Conservation (phyloP, 2,329 filamentous ascomycete genomes). For the Arthrobotrys sphaeroides region DNA sequence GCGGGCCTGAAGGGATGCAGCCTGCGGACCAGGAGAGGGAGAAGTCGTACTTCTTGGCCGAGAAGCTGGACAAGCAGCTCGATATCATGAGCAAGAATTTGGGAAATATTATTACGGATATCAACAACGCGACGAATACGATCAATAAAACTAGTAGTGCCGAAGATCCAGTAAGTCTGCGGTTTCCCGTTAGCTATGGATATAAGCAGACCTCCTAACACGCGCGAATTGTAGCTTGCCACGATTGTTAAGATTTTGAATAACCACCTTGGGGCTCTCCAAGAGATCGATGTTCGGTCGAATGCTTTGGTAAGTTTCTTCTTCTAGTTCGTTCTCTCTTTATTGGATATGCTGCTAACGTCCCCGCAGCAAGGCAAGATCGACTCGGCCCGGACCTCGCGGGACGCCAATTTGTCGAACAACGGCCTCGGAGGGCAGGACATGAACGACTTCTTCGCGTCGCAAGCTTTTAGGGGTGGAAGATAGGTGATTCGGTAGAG, state of each 20-base stretch:
- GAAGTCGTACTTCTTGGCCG: conserved; percentile 92
- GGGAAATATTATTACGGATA: conserved; percentile 96
- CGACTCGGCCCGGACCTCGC: conserved; percentile 26
- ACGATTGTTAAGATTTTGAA: conserved; percentile 97
- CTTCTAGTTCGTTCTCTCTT: background rate
- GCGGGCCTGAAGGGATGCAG: conserved; percentile 77
- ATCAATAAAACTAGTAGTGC: conserved; percentile 88
- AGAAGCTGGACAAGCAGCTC: conserved; percentile 87
- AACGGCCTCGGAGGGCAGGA: conserved; percentile 51
- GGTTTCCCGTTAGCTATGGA: conserved; percentile 54
- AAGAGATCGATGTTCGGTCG: conserved; percentile 77
- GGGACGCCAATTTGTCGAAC: conserved; percentile 43
- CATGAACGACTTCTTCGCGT: conserved; percentile 52
- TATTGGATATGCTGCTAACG: background rate
- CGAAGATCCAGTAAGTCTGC: conserved; percentile 79
- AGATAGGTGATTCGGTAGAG: conserved; percentile 8
- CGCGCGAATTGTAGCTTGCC: conserved; percentile 71
- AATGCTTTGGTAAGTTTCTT: conserved; percentile 42
- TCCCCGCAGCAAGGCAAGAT: conserved; percentile 45
- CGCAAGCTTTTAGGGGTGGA: conserved; percentile 43
- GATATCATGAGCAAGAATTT: conserved; percentile 94
- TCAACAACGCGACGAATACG: conserved; percentile 89
- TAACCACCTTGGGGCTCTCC: conserved; percentile 86
- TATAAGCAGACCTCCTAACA: conserved; percentile 45
- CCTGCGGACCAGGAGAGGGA: conserved; percentile 96